Evolutionary conservation across 306 rosid species (phyloP).

Genomic region (apple (Malus domestica)): DNA sequence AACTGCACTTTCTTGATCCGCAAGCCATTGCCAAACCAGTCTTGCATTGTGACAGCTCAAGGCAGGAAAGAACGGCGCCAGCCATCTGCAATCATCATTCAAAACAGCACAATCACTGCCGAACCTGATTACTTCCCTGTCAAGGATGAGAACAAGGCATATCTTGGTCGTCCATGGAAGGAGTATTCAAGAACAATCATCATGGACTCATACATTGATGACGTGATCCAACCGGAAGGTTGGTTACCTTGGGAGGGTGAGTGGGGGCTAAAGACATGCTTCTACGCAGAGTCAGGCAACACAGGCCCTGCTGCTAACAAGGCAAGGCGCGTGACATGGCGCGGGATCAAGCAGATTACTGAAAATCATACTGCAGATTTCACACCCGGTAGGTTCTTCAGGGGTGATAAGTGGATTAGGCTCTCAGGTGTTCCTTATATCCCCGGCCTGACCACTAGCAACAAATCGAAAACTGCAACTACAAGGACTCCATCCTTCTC

Average conservation of each 20-base stretch:
- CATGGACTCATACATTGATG: conserved; percentile 57
- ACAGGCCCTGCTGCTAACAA: conserved; percentile 49
- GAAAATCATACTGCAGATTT: conserved; percentile 9
- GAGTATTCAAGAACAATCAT: conserved; percentile 58
- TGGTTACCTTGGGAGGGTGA: conserved; percentile 58
- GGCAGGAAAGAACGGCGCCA: conserved; percentile 60
- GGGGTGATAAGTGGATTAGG: conserved; percentile 53
- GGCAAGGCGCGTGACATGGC: conserved; percentile 52
- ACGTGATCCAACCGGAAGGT: conserved; percentile 58
- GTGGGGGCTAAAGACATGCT: conserved; percentile 40
- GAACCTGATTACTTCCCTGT: conserved; percentile 31
- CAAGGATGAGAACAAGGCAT: conserved; percentile 32
- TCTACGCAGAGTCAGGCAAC: conserved; percentile 43
- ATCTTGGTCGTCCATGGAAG: conserved; percentile 81
- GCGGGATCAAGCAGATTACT: conserved; percentile 42
- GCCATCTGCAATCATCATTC: conserved; percentile 57
- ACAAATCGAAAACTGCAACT: background rate
- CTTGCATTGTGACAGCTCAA: conserved; percentile 73
- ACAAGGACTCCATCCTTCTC: background rate
- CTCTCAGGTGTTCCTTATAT: conserved; percentile 37
- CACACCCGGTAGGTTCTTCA: conserved; percentile 25
- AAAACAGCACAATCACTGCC: conserved; percentile 32
- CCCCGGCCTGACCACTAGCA: conserved; percentile 11
- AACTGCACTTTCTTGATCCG: conserved; percentile 62
- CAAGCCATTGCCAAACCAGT: conserved; percentile 59